Evolutionary conservation across 2,329 filamentous ascomycete species (phyloP).

Genomic region (Corniculantispora saksenae): DNA sequence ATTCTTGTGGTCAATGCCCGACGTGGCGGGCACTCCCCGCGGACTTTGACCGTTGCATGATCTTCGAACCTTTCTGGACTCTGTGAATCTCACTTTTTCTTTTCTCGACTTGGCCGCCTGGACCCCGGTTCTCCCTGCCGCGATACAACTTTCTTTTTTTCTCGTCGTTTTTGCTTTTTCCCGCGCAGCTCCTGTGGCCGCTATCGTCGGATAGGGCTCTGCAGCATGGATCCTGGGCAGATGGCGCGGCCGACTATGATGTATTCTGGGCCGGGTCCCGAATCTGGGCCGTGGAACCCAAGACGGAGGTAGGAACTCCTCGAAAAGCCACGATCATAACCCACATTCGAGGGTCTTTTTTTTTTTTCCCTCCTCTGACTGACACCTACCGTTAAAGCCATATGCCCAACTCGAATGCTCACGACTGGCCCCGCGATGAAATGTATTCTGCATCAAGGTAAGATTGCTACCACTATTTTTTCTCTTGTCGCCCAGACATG

Average conservation of each 20-base stretch:
- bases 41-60: slow-evolving; percentile 14
- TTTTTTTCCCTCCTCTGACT: neutral
- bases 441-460: slow-evolving; percentile 18
- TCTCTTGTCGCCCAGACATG: neutral
- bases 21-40: slow-evolving; percentile 17
- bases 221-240: slow-evolving; percentile 17
- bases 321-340: slow-evolving; percentile 1
- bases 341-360: neutral
- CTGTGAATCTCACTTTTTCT: slow-evolving; percentile 6
- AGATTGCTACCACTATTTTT: slow-evolving; percentile 2
- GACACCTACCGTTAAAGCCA: slow-evolving; percentile 4
- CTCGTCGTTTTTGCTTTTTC: slow-evolving; percentile 3
- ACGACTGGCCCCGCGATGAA: slow-evolving; percentile 19
- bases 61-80: neutral
- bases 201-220: slow-evolving; percentile 3
- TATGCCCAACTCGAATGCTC: neutral
- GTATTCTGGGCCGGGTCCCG: slow-evolving; percentile 15
- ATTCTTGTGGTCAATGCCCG: slow-evolving; percentile 12
- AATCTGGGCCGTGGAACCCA: slow-evolving; percentile 20
- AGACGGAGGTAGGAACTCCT: slow-evolving; percentile 19
- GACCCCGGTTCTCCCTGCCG: neutral
- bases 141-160: slow-evolving; percentile 5
- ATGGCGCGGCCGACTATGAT: slow-evolving; percentile 19
- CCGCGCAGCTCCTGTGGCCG: neutral
- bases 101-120: neutral